A percentile compares a stretch with the other conserved stretches of the same genome.
phyloP scores from a whole-genome alignment of 805 yeast genomes.

The Teunomyces stri region DNA sequence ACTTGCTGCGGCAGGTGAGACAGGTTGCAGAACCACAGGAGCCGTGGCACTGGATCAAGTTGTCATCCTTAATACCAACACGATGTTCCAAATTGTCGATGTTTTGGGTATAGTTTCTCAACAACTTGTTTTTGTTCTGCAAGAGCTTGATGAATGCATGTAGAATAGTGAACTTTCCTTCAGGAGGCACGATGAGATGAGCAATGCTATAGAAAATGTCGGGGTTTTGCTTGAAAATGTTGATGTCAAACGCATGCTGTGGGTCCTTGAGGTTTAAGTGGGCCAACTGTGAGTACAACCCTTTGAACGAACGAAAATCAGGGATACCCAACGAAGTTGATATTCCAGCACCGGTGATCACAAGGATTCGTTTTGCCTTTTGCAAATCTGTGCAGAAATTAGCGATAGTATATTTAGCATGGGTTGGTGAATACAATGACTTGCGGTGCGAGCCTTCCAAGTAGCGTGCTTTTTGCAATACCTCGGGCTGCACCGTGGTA shows the following conservation, averaged over 20 bases:
- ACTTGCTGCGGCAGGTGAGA: constrained; percentile 66
- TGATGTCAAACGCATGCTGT: constrained; percentile 81
- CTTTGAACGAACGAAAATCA: constrained; percentile 86
- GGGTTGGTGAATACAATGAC: background rate
- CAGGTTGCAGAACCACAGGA: constrained; percentile 71
- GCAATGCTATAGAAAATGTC: constrained; percentile 83
- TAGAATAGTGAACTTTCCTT: constrained; percentile 31
- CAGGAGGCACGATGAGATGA: constrained; percentile 70
- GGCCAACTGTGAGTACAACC: constrained; percentile 70
- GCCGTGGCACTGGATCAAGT: constrained; percentile 81
- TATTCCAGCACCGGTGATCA: constrained; percentile 91
- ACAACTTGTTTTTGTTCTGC: constrained; percentile 35
- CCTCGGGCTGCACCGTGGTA: background rate
- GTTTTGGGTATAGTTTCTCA: constrained; percentile 45
- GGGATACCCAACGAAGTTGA: constrained; percentile 90
- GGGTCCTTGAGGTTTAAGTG: constrained; percentile 78
- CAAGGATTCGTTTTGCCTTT: constrained; percentile 50
- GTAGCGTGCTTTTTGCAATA: background rate
- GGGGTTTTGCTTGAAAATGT: constrained; percentile 73
- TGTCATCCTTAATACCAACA: constrained; percentile 51
- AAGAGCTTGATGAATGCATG: constrained; percentile 38
- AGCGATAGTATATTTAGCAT: constrained; percentile 10
- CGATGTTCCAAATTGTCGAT: constrained; percentile 47
- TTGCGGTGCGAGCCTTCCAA: background rate
- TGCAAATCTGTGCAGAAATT: constrained; percentile 14